A percentile compares a stretch with the other conserved stretches of the same genome.
phyloP scores from a whole-genome alignment of 2,329 filamentous ascomycete species.

The Periconia sp. region DNA sequence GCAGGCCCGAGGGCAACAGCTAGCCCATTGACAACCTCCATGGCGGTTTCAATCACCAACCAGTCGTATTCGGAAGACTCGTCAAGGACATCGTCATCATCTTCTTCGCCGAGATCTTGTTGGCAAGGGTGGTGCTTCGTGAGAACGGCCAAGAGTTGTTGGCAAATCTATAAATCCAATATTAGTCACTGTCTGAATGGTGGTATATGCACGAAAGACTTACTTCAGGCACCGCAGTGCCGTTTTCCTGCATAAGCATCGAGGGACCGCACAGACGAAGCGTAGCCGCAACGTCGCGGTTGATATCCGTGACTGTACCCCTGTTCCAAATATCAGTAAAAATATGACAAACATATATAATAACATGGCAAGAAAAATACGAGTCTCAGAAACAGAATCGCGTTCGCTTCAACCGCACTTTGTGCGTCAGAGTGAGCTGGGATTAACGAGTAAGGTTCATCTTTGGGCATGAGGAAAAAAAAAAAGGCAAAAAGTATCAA shows the following conservation, averaged over 20 bases:
- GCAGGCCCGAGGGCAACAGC: slow-evolving; percentile 77
- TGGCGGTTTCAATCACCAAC: slow-evolving; percentile 91
- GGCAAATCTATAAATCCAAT: slow-evolving; percentile 56
- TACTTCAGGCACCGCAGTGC: slow-evolving; percentile 64
- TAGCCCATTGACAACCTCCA: slow-evolving; percentile 86
- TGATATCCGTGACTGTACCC: slow-evolving; percentile 89
- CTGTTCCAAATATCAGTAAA: slow-evolving; percentile 50
- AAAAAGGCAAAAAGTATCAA: slow-evolving; percentile 6
- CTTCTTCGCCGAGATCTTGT: slow-evolving; percentile 78
- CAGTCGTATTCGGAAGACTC: slow-evolving; percentile 96
- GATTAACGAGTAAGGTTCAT: slow-evolving; percentile 90
- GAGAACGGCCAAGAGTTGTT: slow-evolving; percentile 75
- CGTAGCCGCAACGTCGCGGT: slow-evolving; percentile 86
- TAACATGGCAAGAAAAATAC: slow-evolving; percentile 33
- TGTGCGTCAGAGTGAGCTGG: slow-evolving; percentile 99
- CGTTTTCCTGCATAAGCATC: slow-evolving; percentile 70
- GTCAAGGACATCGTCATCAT: slow-evolving; percentile 64
- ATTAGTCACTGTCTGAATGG: background rate
- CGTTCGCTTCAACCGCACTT: slow-evolving; percentile 84
- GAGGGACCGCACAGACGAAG: slow-evolving; percentile 90
- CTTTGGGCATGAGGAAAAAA: slow-evolving; percentile 43
- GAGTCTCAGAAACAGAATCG: slow-evolving; percentile 64
- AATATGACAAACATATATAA: slow-evolving; percentile 1
- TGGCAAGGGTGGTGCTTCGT: slow-evolving; percentile 92
- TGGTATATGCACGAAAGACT: background rate